A percentile compares a stretch with the other conserved stretches of the same genome.
Conservation (phyloP, 306 rosid genomes). For the Corylus heterophylla region DNA sequence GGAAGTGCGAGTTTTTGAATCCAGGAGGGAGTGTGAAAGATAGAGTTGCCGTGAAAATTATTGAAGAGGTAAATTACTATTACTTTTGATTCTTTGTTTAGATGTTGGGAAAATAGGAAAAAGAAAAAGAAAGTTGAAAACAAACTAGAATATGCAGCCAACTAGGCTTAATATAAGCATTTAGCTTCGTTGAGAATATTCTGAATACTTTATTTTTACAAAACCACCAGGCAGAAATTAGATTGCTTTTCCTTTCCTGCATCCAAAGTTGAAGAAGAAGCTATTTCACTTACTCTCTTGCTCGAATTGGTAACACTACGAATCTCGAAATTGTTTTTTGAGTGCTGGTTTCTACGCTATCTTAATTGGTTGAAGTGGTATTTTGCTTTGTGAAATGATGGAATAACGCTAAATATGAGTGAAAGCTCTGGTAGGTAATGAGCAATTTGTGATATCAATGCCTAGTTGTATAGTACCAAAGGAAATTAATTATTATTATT, state of each 20-base stretch:
- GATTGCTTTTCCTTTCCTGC: not conserved
- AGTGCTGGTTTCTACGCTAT: not conserved
- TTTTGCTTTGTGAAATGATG: not conserved
- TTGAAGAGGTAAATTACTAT: constrained; percentile 63
- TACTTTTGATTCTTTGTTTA: not conserved
- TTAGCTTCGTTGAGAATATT: not conserved
- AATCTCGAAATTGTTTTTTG: not conserved
- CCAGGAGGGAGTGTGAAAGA: constrained; percentile 98
- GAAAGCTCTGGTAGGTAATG: not conserved
- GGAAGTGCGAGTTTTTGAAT: constrained; percentile 92
- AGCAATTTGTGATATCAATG: not conserved
- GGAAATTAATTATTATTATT: not conserved
- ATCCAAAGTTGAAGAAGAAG: not conserved
- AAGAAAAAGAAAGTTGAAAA: not conserved
- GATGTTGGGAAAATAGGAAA: not conserved
- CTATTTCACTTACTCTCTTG: not conserved
- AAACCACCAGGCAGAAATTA: not conserved
- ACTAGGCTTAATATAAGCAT: not conserved
- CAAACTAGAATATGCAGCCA: not conserved
- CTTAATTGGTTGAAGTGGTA: not conserved
- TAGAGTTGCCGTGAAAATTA: constrained; percentile 82
- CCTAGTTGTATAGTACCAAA: not conserved
- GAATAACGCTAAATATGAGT: not conserved
- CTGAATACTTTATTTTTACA: not conserved
- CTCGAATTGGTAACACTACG: not conserved